Conservation (phyloP, 768 basidiomycete genomes). For the Auricularia cornea region DNA sequence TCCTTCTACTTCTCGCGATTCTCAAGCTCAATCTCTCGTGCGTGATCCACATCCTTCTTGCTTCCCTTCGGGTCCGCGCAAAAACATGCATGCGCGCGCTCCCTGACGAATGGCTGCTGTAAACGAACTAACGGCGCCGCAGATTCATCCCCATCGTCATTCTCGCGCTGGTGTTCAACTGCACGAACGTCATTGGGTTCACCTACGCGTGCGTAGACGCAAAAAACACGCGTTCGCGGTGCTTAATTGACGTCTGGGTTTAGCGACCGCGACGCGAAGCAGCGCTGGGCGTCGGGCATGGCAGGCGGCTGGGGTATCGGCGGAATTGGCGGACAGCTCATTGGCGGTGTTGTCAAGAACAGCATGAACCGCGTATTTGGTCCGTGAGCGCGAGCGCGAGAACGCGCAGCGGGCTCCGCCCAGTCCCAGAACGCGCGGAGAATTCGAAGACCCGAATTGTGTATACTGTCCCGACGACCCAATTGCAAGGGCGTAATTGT, state of each 20-base stretch:
- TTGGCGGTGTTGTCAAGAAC: constrained; percentile 75
- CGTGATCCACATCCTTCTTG: constrained; percentile 23
- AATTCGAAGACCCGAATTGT: too few relatives aligned
- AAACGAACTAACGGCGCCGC: constrained; percentile 6
- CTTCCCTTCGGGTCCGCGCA: too few relatives aligned
- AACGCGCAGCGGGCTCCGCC: too few relatives aligned
- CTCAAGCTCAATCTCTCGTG: constrained; percentile 84
- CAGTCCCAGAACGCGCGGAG: too few relatives aligned
- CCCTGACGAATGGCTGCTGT: too few relatives aligned
- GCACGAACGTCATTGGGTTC: constrained; percentile 93
- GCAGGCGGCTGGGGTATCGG: constrained; percentile 72
- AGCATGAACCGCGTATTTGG: constrained; percentile 73
- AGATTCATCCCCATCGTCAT: constrained; percentile 93
- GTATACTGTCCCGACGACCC: too few relatives aligned
- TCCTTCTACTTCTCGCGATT: constrained; percentile 80
- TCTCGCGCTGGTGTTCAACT: constrained; percentile 91
- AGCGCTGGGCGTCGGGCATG: constrained; percentile 76
- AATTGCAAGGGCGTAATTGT: too few relatives aligned
- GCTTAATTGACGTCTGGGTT: neutral
- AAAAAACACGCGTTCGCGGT: neutral
- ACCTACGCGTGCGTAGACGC: constrained; percentile 70
- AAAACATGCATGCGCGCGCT: too few relatives aligned
- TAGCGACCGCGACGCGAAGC: constrained; percentile 89
- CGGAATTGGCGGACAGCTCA: constrained; percentile 75
- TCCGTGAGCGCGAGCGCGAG: neutral